Conservation (phyloP, 2,329 filamentous ascomycete genomes). For the Hypoxylon sp. region DNA sequence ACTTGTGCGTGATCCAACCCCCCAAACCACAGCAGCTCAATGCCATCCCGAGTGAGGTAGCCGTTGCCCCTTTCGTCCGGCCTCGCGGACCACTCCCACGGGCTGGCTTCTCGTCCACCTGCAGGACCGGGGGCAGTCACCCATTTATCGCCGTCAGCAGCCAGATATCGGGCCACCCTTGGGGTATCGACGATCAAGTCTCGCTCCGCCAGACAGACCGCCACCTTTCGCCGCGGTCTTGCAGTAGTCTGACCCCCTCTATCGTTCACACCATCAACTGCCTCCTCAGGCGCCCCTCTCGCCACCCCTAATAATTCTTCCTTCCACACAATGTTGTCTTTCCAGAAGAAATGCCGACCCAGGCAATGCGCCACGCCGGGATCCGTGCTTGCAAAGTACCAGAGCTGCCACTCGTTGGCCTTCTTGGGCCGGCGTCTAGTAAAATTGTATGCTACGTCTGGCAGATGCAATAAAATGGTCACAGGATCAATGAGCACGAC, state of each 20-base stretch:
- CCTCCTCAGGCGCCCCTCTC: conserved; percentile 10
- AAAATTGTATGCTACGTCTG: conserved; percentile 77
- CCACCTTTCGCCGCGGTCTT: conserved; percentile 49
- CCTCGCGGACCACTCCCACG: conserved; percentile 42
- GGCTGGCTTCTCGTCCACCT: conserved; percentile 21
- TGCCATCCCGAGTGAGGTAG: conserved; percentile 46
- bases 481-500: conserved; percentile 67
- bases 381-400: conserved; percentile 74
- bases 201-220: conserved; percentile 64
- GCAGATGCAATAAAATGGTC: conserved; percentile 71
- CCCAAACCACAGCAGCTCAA: conserved; percentile 68
- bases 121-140: conserved; percentile 12
- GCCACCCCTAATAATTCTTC: conserved; percentile 61
- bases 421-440: conserved; percentile 58
- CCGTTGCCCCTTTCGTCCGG: conserved; percentile 21
- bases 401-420: conserved; percentile 75
- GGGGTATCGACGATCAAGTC: conserved; percentile 72
- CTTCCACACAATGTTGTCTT: conserved; percentile 74
- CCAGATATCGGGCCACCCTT: conserved; percentile 65
- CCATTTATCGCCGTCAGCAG: conserved; percentile 49
- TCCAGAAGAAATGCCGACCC: conserved; percentile 74
- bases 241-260: conserved; percentile 10
- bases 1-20: conserved; percentile 70
- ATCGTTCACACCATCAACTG: conserved; percentile 16
- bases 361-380: conserved; percentile 71